These are phyloP conservation scores for Vinca major DNA, from an alignment of 305 asterid species.

Conservation along the genomic window DNA sequence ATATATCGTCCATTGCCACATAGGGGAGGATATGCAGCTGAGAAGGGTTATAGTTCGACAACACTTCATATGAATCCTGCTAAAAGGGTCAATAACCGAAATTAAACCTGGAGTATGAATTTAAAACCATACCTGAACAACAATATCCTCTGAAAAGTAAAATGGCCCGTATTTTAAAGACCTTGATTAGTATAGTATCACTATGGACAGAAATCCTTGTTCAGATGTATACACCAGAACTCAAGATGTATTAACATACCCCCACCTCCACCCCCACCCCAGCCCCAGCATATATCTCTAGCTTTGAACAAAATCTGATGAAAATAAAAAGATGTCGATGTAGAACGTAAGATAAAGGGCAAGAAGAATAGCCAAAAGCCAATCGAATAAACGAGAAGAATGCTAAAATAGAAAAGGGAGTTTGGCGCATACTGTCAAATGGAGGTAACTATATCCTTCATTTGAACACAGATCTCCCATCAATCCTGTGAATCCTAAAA, in stretches of 20 bases:
- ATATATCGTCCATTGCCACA: slow-evolving; percentile 51
- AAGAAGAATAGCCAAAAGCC: not conserved
- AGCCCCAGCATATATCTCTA: not conserved
- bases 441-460: not conserved
- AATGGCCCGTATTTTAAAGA: not conserved
- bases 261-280: not conserved
- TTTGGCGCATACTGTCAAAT: slow-evolving; percentile 6
- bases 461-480: slow-evolving; percentile 7
- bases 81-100: slow-evolving; percentile 2
- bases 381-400: not conserved
- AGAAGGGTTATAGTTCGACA: slow-evolving; percentile 6
- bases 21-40: slow-evolving; percentile 24
- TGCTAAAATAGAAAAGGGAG: not conserved
- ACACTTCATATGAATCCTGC: slow-evolving; percentile 9
- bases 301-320: not conserved
- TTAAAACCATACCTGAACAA: not conserved
- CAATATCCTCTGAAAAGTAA: not conserved
- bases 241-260: not conserved
- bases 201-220: not conserved
- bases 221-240: not conserved
- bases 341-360: not conserved
- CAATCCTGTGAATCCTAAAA: slow-evolving; percentile 3
- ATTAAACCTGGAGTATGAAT: slow-evolving; percentile 4
- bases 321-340: not conserved
- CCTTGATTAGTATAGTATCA: not conserved